Evolutionary conservation across 225 moss, liverwort and hornwort species (phyloP).

Genomic region (Antitrichia curtipendula): DNA sequence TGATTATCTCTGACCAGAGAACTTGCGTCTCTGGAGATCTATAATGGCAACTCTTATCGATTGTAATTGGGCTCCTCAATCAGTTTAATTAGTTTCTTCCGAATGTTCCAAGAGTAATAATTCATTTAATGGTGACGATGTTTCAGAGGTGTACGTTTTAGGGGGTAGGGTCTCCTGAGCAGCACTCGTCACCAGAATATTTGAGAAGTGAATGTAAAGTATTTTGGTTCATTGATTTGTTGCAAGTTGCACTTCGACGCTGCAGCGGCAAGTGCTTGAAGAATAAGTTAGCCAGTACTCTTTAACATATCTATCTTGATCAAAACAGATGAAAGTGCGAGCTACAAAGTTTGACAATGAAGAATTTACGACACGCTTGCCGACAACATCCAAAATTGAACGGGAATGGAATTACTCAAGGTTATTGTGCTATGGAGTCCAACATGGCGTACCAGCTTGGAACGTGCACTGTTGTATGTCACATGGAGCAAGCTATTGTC

Average conservation of each 20-base stretch:
- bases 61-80: neutral
- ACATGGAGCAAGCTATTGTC: neutral
- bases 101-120: neutral
- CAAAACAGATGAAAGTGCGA: neutral
- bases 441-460: neutral
- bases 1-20: neutral
- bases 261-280: neutral
- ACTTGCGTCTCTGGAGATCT: neutral
- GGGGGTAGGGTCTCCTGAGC: no score
- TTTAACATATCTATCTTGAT: neutral
- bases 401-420: no score
- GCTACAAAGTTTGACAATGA: neutral
- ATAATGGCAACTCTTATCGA: no score
- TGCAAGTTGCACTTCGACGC: neutral
- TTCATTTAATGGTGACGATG: neutral
- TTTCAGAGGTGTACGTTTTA: no score
- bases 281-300: neutral
- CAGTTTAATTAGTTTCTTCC: no score
- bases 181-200: no score
- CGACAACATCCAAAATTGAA: neutral
- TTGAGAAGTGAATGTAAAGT: no score
- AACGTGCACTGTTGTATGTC: neutral
- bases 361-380: neutral
- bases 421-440: neutral
- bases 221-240: neutral